A percentile compares a stretch with the other conserved stretches of the same genome.
These are phyloP conservation scores for Solanum aculeatissimum DNA, from an alignment of 305 asterid genomes.

Conservation along the genomic window DNA sequence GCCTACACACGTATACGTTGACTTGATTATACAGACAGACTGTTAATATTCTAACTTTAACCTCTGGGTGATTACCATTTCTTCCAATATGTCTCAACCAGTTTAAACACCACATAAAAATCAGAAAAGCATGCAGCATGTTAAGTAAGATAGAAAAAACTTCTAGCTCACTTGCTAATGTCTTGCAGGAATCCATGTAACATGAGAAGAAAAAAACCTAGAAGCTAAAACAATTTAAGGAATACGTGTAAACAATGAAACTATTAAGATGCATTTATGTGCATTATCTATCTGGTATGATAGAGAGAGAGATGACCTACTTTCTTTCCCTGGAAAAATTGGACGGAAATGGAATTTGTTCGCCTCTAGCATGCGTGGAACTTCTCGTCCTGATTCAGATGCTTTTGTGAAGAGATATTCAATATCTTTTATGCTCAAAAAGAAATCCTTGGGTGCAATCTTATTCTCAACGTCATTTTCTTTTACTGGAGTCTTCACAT, in stretches of 20 bases:
- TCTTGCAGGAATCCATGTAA: neutral
- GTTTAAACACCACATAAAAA: neutral
- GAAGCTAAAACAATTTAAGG: neutral
- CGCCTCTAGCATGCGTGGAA: constrained; percentile 98
- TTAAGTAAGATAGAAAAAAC: neutral
- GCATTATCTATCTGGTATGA: neutral
- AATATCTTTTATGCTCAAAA: constrained; percentile 71
- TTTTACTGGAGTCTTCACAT: constrained; percentile 39
- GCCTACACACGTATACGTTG: neutral
- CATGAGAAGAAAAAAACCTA: neutral
- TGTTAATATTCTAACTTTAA: neutral
- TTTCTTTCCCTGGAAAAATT: constrained; percentile 54
- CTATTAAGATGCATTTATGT: neutral
- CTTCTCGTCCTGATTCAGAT: constrained; percentile 91
- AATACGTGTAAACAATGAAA: neutral
- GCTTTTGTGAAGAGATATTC: constrained; percentile 75
- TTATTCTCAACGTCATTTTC: constrained; percentile 46
- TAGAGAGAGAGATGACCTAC: constrained; percentile 33
- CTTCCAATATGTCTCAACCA: neutral
- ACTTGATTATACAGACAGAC: neutral
- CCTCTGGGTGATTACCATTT: neutral
- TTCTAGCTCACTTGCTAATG: neutral
- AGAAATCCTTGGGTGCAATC: constrained; percentile 71
- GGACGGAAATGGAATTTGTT: constrained; percentile 95
- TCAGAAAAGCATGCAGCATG: neutral